These are phyloP conservation scores for Pseudonitzschia pungens DNA, from an alignment of 108 stramenopile genomes.

Conservation along the genomic window DNA sequence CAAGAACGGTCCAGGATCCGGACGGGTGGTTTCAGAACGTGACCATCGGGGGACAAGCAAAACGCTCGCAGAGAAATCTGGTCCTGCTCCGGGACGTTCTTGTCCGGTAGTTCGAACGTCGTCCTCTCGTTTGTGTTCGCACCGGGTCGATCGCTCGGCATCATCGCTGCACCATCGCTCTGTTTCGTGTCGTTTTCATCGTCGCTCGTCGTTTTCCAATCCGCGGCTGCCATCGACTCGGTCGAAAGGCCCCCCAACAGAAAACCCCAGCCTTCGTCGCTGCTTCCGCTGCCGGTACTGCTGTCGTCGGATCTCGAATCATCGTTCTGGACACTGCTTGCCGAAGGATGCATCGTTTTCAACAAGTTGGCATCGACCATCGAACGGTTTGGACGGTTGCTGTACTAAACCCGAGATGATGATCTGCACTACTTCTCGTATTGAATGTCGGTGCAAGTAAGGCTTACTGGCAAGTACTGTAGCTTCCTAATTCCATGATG, in stretches of 20 bases:
- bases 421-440: too few relatives aligned
- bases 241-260: conserved; percentile 5
- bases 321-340: too few relatives aligned
- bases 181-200: neutral
- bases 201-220: neutral
- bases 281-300: neutral
- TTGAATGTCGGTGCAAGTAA: too few relatives aligned
- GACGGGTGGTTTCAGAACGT: neutral
- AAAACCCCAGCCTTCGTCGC: conserved; percentile 4
- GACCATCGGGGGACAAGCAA: neutral
- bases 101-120: too few relatives aligned
- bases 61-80: conserved; percentile 1
- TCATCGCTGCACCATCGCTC: neutral
- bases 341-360: too few relatives aligned
- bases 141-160: neutral
- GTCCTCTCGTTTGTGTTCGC: too few relatives aligned
- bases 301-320: too few relatives aligned
- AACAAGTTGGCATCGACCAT: too few relatives aligned
- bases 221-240: conserved; percentile 8
- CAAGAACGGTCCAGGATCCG: neutral
- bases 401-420: too few relatives aligned
- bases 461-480: too few relatives aligned
- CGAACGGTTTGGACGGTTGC: too few relatives aligned
- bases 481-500: too few relatives aligned
- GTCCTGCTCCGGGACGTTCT: neutral